Base-by-base conservation (phyloP, 2,329 filamentous ascomycete species). In the Phyllosticta paracitricarpa region DNA sequence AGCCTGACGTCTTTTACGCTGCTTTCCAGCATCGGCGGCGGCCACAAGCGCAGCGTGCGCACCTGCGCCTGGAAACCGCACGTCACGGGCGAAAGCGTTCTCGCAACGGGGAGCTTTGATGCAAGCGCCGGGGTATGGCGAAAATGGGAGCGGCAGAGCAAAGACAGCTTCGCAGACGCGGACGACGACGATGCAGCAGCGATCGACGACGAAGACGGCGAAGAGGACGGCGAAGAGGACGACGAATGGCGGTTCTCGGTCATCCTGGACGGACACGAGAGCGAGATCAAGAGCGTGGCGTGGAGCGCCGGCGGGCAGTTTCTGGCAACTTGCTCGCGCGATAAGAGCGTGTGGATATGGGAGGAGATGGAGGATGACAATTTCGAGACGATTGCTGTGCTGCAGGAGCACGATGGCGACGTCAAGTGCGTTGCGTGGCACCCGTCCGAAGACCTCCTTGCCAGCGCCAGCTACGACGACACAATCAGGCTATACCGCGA, bases 331-430 rank as follows among this genome's bases (percentile, higher is more conserved):
- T 97, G 92, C 75, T 89, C 86, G 59, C 83, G 94, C 56, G 94
- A 99, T 73, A 97, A 97, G 78, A 89, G 85, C 17, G 90, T 97
- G 19, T 99, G 94, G 94, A 90, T 99, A 68, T 99, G 94, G 94
- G 94, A 99, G 75, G 94, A 97, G 72, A 83, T 97, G 59, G 89
- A 87, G 17, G 92, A 96, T 61, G 93, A 96, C 72, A 94, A 97
- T 72, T 97, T 92, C 79, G 94, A 99, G 80, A 97, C 94, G 1
- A 86, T 97, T 17, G 94, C 93, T 0, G 93, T 97, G 59, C 81
- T 97, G 69, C 91, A 89, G 75, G 94, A 97, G 76, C 94, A 99
- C 72, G 89, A 92, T 55, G 92, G 89, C 24, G 94, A 99, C 75
- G 92, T 99, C 66, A 99, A 99, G 74, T 90, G 86, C 65, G 89